Percentiles rank a stretch among this genome's conserved stretches.
These are phyloP conservation scores for Myriosclerotinia duriaeana DNA, from an alignment of 2,329 filamentous ascomycete species.

Conservation along the genomic window DNA sequence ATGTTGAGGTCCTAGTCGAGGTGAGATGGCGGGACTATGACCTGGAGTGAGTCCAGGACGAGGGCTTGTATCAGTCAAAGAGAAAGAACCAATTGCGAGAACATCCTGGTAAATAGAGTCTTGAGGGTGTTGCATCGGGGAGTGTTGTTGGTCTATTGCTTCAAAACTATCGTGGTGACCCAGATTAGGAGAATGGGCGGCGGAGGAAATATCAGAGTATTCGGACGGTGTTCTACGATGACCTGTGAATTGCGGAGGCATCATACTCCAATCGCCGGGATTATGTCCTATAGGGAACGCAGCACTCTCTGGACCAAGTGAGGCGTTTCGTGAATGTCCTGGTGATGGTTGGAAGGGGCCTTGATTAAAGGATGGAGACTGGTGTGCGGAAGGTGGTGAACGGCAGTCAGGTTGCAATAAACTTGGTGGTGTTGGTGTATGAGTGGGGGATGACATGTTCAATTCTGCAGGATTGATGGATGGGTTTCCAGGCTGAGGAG, in stretches of 20 bases:
- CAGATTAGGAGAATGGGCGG: constrained; percentile 79
- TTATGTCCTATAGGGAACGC: constrained; percentile 53
- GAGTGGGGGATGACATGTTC: constrained; percentile 48
- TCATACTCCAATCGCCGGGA: constrained; percentile 57
- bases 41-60: constrained; percentile 77
- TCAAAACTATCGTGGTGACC: constrained; percentile 79
- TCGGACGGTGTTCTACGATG: constrained; percentile 88
- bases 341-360: constrained; percentile 39
- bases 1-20: constrained; percentile 58
- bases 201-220: constrained; percentile 85
- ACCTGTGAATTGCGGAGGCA: constrained; percentile 66
- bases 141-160: constrained; percentile 66
- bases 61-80: constrained; percentile 64
- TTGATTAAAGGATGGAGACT: constrained; percentile 39
- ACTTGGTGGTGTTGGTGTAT: constrained; percentile 37
- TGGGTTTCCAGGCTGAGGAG: constrained; percentile 44
- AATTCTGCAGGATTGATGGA: constrained; percentile 48
- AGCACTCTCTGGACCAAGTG: constrained; percentile 41
- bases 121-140: constrained; percentile 74
- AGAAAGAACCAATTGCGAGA: constrained; percentile 76
- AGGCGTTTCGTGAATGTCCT: constrained; percentile 40
- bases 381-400: constrained; percentile 41
- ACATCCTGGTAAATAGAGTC: constrained; percentile 78
- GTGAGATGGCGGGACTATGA: constrained; percentile 67
- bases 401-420: constrained; percentile 37